Evolutionary conservation across 2,329 filamentous ascomycete genomes (phyloP), one percentile per base, ranked within the genome.

Genomic region (Aspergillus alliaceus): DNA sequence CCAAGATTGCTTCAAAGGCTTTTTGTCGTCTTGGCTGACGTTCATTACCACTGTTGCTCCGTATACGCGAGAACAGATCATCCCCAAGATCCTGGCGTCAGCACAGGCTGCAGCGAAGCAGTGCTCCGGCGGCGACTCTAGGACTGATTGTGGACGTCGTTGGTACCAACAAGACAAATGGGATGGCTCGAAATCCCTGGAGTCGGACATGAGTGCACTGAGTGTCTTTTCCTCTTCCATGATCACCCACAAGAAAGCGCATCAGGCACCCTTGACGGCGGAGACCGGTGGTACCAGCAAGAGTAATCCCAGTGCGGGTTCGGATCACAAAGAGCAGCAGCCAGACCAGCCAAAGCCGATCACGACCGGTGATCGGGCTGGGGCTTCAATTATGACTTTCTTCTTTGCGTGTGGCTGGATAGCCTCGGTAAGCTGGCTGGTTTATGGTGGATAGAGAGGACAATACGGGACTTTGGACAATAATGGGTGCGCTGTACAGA

Each of bases 1-100:
- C 66, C 89, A 91, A 79, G 74, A 84, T 58, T 86, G 84, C 2
- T 92, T 89, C 82, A 91, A 91, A 74, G 87, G 87, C 20, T 88
- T 88, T 63, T 78, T 90, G 15, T 82, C 86, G 64, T 83, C 87
- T 25, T 90, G 87, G 86, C 75, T 91, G 63, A 80, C 85, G 2
- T 79, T 83, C 31, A 79, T 84, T 4, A 83, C 85, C 4, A 82
- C 87, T 64, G 64, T 91, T 24, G 87, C 84, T 0, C 88, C 89
- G 0, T 81, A 80, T 53, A 86, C 83, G 1, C 69, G 70, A 20
- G 73, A 79, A 1, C 73, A 70, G 40, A 85, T 92, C 61, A 75
- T 84, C 58, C 82, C 85, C 0, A 80, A 84, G 42, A 77, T 91
- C 12, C 74, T 77, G 52, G 82, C 75, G 1, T 89, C 87, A 1